phyloP scores from a whole-genome alignment of 1,139 yeast genomes.

The Saccharomyces hybrid region DNA sequence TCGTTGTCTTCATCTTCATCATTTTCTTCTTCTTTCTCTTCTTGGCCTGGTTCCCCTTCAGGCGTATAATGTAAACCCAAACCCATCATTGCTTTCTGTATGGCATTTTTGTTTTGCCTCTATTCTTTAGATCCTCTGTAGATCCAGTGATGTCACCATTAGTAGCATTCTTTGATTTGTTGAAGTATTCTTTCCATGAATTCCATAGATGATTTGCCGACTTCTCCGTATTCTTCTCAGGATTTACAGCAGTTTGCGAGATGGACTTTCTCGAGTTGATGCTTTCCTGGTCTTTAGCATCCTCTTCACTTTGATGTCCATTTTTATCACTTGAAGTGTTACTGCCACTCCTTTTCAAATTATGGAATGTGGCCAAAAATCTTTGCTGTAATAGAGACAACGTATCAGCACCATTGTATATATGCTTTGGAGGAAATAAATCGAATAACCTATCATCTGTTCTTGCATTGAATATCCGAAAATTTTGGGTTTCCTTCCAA shows the following conservation, averaged over 20 bases:
- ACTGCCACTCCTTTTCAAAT: slow-evolving; percentile 10
- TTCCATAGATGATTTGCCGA: slow-evolving; percentile 4
- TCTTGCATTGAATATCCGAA: slow-evolving; percentile 54
- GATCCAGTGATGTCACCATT: neutral
- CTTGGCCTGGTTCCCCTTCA: neutral
- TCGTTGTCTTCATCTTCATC: neutral
- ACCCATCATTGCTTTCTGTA: slow-evolving; percentile 1
- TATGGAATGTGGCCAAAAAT: slow-evolving; percentile 31
- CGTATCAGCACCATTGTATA: slow-evolving; percentile 33
- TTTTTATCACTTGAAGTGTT: slow-evolving; percentile 7
- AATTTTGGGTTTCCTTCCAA: slow-evolving; percentile 68
- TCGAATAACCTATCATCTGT: slow-evolving; percentile 90
- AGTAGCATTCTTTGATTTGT: slow-evolving; percentile 7
- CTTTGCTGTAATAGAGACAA: slow-evolving; percentile 29
- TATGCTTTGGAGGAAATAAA: slow-evolving; percentile 73
- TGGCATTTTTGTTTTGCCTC: slow-evolving; percentile 3
- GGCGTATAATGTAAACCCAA: slow-evolving; percentile 2
- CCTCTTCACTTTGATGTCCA: slow-evolving; percentile 6
- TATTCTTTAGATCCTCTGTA: slow-evolving; percentile 3
- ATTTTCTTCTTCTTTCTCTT: neutral
- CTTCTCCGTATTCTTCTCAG: neutral
- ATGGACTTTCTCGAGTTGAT: neutral
- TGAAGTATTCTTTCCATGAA: slow-evolving; percentile 15
- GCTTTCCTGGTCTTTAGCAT: slow-evolving; percentile 6
- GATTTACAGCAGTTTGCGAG: neutral